Conservation (phyloP, 108 stramenopile species). For the Nitzschia sp. region DNA sequence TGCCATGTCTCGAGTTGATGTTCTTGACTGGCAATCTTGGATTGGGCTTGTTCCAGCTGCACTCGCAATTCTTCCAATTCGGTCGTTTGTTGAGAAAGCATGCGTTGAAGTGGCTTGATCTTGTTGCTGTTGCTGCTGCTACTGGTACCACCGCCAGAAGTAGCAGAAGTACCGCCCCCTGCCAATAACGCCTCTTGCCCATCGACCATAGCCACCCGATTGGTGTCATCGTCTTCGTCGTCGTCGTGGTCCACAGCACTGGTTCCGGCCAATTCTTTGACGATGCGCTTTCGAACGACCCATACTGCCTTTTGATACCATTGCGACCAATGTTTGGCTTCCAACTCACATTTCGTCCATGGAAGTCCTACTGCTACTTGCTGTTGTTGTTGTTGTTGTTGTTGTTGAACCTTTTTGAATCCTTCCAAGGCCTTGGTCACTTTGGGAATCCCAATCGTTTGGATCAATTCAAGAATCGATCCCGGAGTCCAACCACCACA, state of each 20-base stretch:
- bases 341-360: constrained; percentile 45
- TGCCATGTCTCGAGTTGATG: constrained; percentile 56
- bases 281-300: constrained; percentile 66
- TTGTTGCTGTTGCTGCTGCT: background rate
- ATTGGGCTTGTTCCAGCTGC: constrained; percentile 38
- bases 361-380: constrained; percentile 18
- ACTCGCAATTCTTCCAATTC: constrained; percentile 69
- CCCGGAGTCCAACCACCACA: constrained; percentile 54
- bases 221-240: constrained; percentile 41
- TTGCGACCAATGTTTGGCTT: constrained; percentile 38
- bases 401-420: constrained; percentile 18
- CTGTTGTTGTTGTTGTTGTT: background rate
- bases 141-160: background rate
- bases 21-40: constrained; percentile 31
- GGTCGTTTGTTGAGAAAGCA: constrained; percentile 63
- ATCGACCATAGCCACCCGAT: constrained; percentile 12
- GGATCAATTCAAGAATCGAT: constrained; percentile 36
- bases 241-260: constrained; percentile 31
- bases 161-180: background rate
- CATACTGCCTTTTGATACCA: constrained; percentile 59
- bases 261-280: constrained; percentile 56
- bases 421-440: constrained; percentile 33
- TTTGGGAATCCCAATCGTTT: constrained; percentile 39
- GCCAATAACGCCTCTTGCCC: too few species aligned
- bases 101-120: constrained; percentile 42